phyloP scores from a whole-genome alignment of 2,329 filamentous ascomycete species.

The Ceratocystis diversiconidia region DNA sequence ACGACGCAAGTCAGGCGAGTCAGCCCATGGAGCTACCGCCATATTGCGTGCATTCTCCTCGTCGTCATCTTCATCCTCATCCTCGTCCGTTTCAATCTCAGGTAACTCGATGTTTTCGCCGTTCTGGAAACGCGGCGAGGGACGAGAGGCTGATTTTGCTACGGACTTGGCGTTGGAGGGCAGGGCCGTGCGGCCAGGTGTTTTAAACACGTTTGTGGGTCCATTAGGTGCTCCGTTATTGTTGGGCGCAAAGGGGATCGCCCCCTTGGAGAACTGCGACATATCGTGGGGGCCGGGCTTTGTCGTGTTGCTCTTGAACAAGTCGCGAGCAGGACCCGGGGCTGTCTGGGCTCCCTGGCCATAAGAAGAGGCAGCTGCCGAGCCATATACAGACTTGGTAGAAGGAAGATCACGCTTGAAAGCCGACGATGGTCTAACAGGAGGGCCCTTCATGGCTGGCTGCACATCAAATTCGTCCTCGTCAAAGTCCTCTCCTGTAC shows the following conservation, averaged over 20 bases:
- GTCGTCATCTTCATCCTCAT: conserved; percentile 59
- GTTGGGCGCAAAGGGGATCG: conserved; percentile 74
- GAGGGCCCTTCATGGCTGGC: conserved; percentile 58
- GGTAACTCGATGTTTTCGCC: conserved; percentile 85
- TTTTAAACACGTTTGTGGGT: conserved; percentile 46
- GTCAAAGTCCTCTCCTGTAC: conserved; percentile 59
- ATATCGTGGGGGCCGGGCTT: conserved; percentile 53
- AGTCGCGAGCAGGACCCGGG: conserved; percentile 37
- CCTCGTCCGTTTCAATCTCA: conserved; percentile 89
- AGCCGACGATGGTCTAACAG: conserved; percentile 63
- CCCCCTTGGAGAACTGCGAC: conserved; percentile 75
- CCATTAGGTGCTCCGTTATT: conserved; percentile 27
- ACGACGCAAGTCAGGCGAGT: conserved; percentile 66
- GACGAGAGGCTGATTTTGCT: conserved; percentile 46
- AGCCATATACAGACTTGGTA: conserved; percentile 3
- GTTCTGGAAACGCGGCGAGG: conserved; percentile 74
- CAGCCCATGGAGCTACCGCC: conserved; percentile 53
- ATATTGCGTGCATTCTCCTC: conserved; percentile 24
- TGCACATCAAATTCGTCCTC: conserved; percentile 44
- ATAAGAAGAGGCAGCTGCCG: conserved; percentile 37
- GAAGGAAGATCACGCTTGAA: conserved; percentile 43
- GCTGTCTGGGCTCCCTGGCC: conserved; percentile 34
- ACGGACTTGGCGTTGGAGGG: conserved; percentile 37
- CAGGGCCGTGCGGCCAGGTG: conserved; percentile 42
- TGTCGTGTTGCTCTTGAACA: conserved; percentile 51